phyloP scores from a whole-genome alignment of 305 asterid genomes.

The Fraxinus angustifolia region DNA sequence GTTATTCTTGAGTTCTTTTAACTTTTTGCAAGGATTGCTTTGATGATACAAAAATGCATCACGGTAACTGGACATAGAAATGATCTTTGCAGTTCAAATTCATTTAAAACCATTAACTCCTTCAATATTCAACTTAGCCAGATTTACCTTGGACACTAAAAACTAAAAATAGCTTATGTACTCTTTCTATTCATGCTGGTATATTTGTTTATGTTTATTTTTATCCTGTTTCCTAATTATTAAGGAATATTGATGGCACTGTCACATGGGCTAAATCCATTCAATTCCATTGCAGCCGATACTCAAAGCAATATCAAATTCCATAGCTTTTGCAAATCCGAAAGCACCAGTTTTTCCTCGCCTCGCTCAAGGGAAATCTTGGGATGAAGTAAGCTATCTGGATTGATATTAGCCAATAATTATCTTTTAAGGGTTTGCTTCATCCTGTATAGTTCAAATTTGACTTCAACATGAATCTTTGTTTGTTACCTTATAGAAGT shows the following conservation, averaged over 20 bases:
- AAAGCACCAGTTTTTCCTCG: constrained; percentile 45
- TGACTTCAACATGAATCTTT: neutral
- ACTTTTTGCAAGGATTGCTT: neutral
- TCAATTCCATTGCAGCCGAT: constrained; percentile 30
- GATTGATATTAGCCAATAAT: neutral
- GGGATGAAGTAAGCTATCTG: constrained; percentile 39
- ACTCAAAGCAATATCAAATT: constrained; percentile 35
- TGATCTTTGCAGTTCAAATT: neutral
- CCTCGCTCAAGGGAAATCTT: constrained; percentile 42
- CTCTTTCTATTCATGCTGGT: neutral
- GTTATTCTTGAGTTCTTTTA: neutral
- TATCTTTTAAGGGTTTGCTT: neutral
- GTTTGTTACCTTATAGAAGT: neutral
- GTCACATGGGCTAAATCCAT: neutral
- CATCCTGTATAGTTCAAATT: neutral
- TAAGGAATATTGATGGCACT: neutral
- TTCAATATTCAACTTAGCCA: neutral
- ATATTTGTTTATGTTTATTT: neutral
- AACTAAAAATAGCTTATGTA: neutral
- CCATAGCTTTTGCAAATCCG: constrained; percentile 36
- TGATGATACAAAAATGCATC: neutral
- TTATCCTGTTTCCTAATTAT: neutral
- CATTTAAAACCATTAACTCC: neutral
- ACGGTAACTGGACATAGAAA: neutral
- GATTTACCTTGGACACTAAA: neutral